Percentiles rank a stretch among this genome's conserved stretches.
Evolutionary conservation across 2,329 filamentous ascomycete genomes (phyloP).

Genomic region (Neopestalotiopsis rosae): DNA sequence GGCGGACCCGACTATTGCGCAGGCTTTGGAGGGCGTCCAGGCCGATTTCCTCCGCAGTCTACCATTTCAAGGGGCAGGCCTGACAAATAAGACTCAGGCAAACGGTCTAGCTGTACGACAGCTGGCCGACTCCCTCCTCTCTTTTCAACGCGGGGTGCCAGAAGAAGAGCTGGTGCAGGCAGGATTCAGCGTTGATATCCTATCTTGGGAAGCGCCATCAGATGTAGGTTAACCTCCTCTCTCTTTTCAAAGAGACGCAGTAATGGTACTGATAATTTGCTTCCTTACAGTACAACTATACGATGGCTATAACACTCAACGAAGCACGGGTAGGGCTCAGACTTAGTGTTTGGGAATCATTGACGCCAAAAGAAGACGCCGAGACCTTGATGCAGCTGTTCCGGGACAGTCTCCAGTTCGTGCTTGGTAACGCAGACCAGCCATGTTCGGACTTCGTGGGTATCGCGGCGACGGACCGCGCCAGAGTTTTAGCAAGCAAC

Average conservation of each 20-base stretch:
- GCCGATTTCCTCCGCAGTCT: constrained; percentile 3
- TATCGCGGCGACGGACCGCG: not conserved
- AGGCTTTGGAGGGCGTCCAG: not conserved
- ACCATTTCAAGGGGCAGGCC: not conserved
- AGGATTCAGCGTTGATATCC: constrained; percentile 10
- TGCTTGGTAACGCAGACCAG: not conserved
- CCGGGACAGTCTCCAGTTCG: constrained; percentile 2
- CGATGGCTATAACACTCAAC: not conserved
- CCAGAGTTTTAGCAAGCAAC: not conserved
- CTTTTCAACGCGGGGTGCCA: constrained; percentile 5
- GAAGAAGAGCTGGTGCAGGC: constrained; percentile 9
- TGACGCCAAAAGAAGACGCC: constrained; percentile 7
- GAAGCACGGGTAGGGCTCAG: not conserved
- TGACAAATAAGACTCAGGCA: not conserved
- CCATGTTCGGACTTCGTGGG: not conserved
- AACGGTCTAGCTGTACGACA: not conserved
- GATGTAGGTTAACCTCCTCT: not conserved
- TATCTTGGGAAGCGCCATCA: constrained; percentile 15
- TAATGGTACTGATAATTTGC: too few relatives aligned
- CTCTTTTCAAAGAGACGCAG: too few relatives aligned
- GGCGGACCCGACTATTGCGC: not conserved
- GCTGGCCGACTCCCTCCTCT: constrained; percentile 9
- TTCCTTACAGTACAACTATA: not conserved
- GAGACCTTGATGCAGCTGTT: constrained; percentile 4
- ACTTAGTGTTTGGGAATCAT: constrained; percentile 2